phyloP scores from a whole-genome alignment of 2,329 filamentous ascomycete genomes.

The Cercospora zeae-maydis region DNA sequence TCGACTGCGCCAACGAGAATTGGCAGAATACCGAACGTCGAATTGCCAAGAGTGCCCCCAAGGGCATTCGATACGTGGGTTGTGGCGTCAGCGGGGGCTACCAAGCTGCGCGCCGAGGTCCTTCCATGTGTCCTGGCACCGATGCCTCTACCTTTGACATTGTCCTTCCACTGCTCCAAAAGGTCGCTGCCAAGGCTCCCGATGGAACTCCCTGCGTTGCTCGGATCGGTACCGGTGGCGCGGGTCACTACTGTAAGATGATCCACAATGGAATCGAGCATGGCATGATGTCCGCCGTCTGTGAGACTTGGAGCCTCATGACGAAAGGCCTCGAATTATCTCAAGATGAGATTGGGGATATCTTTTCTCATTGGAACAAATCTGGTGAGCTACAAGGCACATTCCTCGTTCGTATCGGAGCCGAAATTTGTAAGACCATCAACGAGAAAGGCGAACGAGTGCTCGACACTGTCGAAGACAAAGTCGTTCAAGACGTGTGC shows the following conservation, averaged over 20 bases:
- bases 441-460: slow-evolving; percentile 48
- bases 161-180: slow-evolving; percentile 59
- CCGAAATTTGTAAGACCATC: slow-evolving; percentile 56
- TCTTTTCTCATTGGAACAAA: slow-evolving; percentile 60
- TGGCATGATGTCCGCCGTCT: slow-evolving; percentile 61
- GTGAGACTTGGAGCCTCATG: slow-evolving; percentile 64
- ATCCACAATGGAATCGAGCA: slow-evolving; percentile 72
- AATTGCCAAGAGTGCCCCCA: slow-evolving; percentile 54
- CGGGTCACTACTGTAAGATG: slow-evolving; percentile 73
- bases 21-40: slow-evolving; percentile 60
- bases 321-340: slow-evolving; percentile 55
- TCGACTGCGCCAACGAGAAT: slow-evolving; percentile 67
- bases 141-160: slow-evolving; percentile 55
- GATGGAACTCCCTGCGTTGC: slow-evolving; percentile 59
- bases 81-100: slow-evolving; percentile 68
- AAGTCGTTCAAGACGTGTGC: slow-evolving; percentile 67
- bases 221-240: slow-evolving; percentile 58
- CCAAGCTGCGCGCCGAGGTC: slow-evolving; percentile 62
- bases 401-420: slow-evolving; percentile 61
- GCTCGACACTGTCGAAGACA: slow-evolving; percentile 62
- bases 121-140: slow-evolving; percentile 65
- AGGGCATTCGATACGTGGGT: slow-evolving; percentile 63
- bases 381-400: slow-evolving; percentile 57
- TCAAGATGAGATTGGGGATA: slow-evolving; percentile 58
- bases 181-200: slow-evolving; percentile 60